Base-by-base conservation (phyloP, 805 yeast genomes). In the Wickerhamiella galacta region DNA sequence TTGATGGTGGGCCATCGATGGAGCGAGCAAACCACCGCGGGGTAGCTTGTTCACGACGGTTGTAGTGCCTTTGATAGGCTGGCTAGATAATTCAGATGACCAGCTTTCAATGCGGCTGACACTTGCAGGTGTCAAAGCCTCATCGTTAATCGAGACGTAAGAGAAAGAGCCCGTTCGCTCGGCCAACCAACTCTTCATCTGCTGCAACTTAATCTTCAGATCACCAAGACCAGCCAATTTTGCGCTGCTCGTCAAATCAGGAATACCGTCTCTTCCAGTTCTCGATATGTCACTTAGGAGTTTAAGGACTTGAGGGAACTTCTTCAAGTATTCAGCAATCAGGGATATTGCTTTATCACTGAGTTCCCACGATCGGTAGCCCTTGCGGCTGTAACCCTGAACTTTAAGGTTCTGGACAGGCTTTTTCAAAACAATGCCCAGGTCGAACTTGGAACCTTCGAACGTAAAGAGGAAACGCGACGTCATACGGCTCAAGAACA, bases 381-480 rank as follows among this genome's bases (percentile, higher is more conserved):
- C 60, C 47, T 74, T 72, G 38, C 73, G 67, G 2, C 95, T 72
- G 57, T 72, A 87, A 4, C 96, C 98, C 40, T 85, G 63, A 3
- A 81, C 96, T 54, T 87, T 87, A 46, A 70, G 67, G 44, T 82
- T 70, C 38, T 70, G 69, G 16, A 70, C 69, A 42, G 85, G 94
- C 54, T 75, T 78, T 56, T 85, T 85, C 52, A 90, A 62, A 36
- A 76, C 79, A 41, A 90, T 60, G 15, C 96, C 96, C 46, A 90
- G 61, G 48, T 85, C 77, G 7, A 64, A 47, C 41, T 66, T 68
- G 16, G 66, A 66, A 21, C 59, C 57, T 15, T 63, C 63, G 38
- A 67, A 71, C 20, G 61, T 65, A 38, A 85, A 61, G 59, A 75
- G 55, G 45, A 61, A 78, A 6, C 71, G 68, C 6, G 95, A 75